Percentiles rank a stretch among this genome's conserved stretches.
phyloP scores from a whole-genome alignment of 2,329 filamentous ascomycete genomes.

The Capronia americana region DNA sequence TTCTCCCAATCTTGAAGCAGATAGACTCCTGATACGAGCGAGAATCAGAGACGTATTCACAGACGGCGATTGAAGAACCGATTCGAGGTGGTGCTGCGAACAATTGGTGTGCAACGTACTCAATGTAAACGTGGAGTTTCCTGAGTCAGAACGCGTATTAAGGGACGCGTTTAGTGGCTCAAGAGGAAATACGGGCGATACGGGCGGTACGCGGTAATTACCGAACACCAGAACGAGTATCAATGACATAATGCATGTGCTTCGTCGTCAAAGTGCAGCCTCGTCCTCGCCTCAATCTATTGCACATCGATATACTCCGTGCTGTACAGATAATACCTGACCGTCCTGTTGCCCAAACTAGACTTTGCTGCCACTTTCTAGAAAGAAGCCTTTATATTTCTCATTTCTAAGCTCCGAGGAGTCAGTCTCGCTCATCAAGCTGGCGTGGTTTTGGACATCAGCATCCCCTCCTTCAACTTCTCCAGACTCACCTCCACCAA shows the following conservation, averaged over 20 bases:
- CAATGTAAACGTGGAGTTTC: too few species aligned
- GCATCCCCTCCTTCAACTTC: slow-evolving; percentile 18
- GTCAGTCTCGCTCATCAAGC: slow-evolving; percentile 32
- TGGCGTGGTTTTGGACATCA: slow-evolving; percentile 40
- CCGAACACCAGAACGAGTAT: background rate
- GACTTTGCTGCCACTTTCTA: background rate
- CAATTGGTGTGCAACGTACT: background rate
- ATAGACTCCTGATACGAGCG: background rate
- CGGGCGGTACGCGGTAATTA: background rate
- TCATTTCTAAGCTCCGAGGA: background rate
- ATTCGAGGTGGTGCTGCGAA: background rate
- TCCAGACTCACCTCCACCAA: slow-evolving; percentile 22
- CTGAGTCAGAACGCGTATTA: slow-evolving; percentile 24
- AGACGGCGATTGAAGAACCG: background rate
- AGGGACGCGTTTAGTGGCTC: slow-evolving; percentile 34
- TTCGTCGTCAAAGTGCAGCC: slow-evolving; percentile 9
- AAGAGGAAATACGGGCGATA: background rate
- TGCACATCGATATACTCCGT: background rate
- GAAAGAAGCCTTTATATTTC: background rate
- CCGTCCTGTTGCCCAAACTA: background rate
- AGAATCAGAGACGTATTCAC: background rate
- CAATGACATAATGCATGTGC: slow-evolving; percentile 21
- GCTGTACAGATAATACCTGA: background rate
- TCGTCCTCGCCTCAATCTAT: slow-evolving; percentile 10
- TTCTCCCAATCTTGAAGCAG: background rate